phyloP scores from a whole-genome alignment of 257 asterid genomes.

The Ophiorrhiza pumila region DNA sequence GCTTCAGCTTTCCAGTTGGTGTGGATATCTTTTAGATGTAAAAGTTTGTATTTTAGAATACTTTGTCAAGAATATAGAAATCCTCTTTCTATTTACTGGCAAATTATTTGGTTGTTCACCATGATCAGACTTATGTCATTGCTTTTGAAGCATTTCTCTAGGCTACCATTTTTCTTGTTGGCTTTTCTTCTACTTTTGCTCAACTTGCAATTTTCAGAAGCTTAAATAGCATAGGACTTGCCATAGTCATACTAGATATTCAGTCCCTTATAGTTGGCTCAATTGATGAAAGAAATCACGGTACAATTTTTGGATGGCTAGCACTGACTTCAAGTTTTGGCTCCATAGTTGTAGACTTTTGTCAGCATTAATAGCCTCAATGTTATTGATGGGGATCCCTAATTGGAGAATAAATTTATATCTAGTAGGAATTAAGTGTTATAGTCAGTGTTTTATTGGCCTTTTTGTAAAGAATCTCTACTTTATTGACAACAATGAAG shows the following conservation, averaged over 20 bases:
- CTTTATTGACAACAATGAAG: slow-evolving; percentile 36
- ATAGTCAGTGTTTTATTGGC: slow-evolving; percentile 58
- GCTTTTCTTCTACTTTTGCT: slow-evolving; percentile 57
- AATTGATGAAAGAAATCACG: slow-evolving; percentile 73
- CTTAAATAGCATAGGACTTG: slow-evolving; percentile 86
- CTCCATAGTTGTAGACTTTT: slow-evolving; percentile 59
- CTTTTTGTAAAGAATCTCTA: slow-evolving; percentile 70
- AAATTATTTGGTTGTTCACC: slow-evolving; percentile 64
- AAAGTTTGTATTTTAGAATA: too few species aligned
- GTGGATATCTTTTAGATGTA: too few species aligned
- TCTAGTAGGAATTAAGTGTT: slow-evolving; percentile 65
- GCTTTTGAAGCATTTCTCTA: slow-evolving; percentile 82
- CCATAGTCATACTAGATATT: slow-evolving; percentile 77
- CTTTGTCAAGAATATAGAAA: too few species aligned
- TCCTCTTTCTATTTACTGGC: slow-evolving; percentile 84
- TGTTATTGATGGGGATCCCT: slow-evolving; percentile 64
- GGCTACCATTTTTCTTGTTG: slow-evolving; percentile 60
- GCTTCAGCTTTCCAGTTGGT: too few species aligned
- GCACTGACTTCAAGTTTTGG: slow-evolving; percentile 66
- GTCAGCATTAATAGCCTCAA: slow-evolving; percentile 60
- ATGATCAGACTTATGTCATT: slow-evolving; percentile 63
- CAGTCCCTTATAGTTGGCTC: slow-evolving; percentile 87
- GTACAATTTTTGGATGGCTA: slow-evolving; percentile 89
- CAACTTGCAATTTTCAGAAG: slow-evolving; percentile 86
- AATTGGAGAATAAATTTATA: slow-evolving; percentile 92